These are phyloP conservation scores for Tillandsia leiboldiana DNA, from an alignment of 176 grass and related monocot genomes.

Conservation along the genomic window DNA sequence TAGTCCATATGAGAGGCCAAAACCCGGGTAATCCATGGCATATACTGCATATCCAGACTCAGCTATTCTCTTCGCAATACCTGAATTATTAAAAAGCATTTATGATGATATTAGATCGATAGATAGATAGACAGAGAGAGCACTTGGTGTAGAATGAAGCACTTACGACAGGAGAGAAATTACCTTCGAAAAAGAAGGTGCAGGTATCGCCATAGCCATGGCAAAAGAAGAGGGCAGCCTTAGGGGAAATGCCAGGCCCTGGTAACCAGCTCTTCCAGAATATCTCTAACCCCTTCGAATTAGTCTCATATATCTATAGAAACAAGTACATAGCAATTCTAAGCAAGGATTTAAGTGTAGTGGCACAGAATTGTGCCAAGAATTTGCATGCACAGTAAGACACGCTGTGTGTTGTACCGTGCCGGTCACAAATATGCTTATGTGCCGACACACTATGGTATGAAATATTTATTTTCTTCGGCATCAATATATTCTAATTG, in stretches of 20 bases:
- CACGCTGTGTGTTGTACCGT: too few relatives aligned
- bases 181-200: constrained; percentile 97
- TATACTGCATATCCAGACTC: constrained; percentile 73
- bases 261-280: constrained; percentile 99
- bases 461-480: too few relatives aligned
- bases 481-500: too few relatives aligned
- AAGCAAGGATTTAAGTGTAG: neutral
- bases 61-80: constrained; percentile 81
- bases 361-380: neutral
- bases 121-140: constrained; percentile 6
- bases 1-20: constrained; percentile 84
- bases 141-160: constrained; percentile 9
- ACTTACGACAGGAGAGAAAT: constrained; percentile 16
- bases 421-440: too few relatives aligned
- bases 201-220: constrained; percentile 94
- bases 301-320: constrained; percentile 63
- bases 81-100: constrained; percentile 25
- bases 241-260: constrained; percentile 35
- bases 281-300: constrained; percentile 85
- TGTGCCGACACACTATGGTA: too few relatives aligned
- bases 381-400: neutral
- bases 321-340: neutral
- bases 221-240: constrained; percentile 92
- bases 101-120: neutral
- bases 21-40: constrained; percentile 96